These are phyloP conservation scores for Aspergillus diversus DNA, from an alignment of 495 filamentous ascomycete species.

Conservation along the genomic window DNA sequence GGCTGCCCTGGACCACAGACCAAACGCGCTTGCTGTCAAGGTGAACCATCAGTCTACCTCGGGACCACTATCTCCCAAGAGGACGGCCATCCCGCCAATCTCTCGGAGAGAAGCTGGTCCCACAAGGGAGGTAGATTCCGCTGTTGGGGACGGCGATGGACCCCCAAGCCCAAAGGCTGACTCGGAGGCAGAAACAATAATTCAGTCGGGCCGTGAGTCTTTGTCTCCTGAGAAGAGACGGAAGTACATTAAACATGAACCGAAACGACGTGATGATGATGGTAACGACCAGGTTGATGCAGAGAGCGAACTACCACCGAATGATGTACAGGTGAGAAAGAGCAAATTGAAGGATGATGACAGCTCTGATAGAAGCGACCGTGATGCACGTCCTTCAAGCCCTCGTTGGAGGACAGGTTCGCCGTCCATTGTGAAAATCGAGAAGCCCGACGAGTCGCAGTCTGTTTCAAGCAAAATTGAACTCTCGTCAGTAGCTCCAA, in stretches of 20 bases:
- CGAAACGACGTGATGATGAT: constrained; percentile 55
- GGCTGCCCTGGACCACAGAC: constrained; percentile 48
- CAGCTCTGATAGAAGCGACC: constrained; percentile 26
- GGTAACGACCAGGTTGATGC: constrained; percentile 52
- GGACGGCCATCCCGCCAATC: constrained; percentile 26
- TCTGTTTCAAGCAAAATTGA: constrained; percentile 30
- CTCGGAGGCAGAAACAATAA: constrained; percentile 82
- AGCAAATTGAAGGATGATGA: constrained; percentile 38
- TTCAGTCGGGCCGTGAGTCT: constrained; percentile 73
- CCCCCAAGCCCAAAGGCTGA: constrained; percentile 55
- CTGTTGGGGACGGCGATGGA: constrained; percentile 38
- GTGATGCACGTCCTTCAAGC: constrained; percentile 33
- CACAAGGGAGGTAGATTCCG: constrained; percentile 30
- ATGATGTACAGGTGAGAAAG: constrained; percentile 37
- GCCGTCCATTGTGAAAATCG: constrained; percentile 41
- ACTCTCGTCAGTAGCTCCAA: constrained; percentile 23
- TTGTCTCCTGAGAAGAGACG: constrained; percentile 68
- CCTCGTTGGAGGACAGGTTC: constrained; percentile 29
- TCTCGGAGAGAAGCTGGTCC: constrained; percentile 29
- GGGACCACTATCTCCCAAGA: constrained; percentile 33
- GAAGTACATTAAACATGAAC: constrained; percentile 70
- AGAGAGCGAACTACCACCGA: constrained; percentile 30
- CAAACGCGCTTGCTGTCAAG: constrained; percentile 42
- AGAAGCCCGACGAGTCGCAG: constrained; percentile 39
- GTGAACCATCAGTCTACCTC: constrained; percentile 33